Base-by-base conservation (phyloP, 140 eudicot species). In the Senecio squalidus region DNA sequence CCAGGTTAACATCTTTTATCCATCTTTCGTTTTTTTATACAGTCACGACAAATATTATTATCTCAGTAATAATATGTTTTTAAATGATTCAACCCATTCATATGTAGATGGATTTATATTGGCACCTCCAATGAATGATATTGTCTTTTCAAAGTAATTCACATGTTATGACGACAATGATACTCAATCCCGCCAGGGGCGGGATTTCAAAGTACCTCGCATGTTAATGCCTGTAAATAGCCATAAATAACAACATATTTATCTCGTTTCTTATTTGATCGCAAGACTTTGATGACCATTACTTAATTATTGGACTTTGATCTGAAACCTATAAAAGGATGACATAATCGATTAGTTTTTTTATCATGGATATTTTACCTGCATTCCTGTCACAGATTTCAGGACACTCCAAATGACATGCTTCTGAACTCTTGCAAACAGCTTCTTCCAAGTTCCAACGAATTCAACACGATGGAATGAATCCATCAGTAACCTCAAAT, bases 381-480 rank as follows among this genome's bases (percentile, higher is more conserved):
- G 97, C 97, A 89, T 89, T 69, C 97, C 97, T 0, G 97, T 89
- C 62, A 89, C 95, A 39, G 97, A 89, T 74, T 89, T 89, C 47
- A 89, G 82, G 59, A 89, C 95, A 36, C 95, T 82, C 97, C 97
- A 89, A 25, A 89, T 89, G 51, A 89, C 78, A 58, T 89, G 97
- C 71, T 89, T 89, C 74, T 85, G 79, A 1, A 89, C 95, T 41
- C 94, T 66, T 11, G 97, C 85, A 62, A 89, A 83, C 15, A 89
- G 79, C 72, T 86, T 85, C 72, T 80, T 82, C 97, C 97, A 89
- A 58, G 95, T 89, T 53, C 95, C 97, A 64, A 80, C 78, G 69
- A 85, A 89, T 34, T 85, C 93, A 64, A 53, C 84, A 55, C 95
- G 93, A 44, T 85, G 93, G 44, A 89, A 89, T 55, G 88, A 68